Conservation (phyloP, 2,329 filamentous ascomycete species). For the Hypoxylon sp. region DNA sequence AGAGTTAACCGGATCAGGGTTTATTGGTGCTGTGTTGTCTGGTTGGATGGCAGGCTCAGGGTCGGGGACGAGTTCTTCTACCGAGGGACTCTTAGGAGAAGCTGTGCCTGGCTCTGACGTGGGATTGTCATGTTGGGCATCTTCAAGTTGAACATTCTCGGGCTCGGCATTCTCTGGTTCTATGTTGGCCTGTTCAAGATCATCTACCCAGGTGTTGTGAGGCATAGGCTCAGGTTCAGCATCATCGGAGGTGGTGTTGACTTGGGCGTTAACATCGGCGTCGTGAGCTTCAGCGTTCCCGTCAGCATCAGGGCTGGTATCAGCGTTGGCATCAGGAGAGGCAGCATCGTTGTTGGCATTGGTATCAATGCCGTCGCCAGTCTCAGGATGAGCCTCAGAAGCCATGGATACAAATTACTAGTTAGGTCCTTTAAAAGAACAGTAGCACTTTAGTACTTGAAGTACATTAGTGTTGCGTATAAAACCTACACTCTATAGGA, state of each 20-base stretch:
- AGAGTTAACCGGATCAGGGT: background rate
- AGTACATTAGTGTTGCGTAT: background rate
- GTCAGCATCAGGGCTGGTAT: background rate
- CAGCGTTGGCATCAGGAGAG: background rate
- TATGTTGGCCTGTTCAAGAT: background rate
- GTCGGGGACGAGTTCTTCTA: no score
- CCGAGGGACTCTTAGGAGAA: background rate
- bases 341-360: background rate
- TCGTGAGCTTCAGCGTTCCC: background rate
- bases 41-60: background rate
- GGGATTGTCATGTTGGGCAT: background rate
- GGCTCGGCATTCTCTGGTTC: background rate
- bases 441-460: background rate
- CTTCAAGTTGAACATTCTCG: background rate
- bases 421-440: background rate
- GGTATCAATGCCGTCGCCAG: background rate
- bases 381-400: background rate
- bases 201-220: background rate
- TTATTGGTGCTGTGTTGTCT: background rate
- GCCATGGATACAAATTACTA: background rate
- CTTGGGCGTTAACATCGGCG: background rate
- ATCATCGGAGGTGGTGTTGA: background rate
- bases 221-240: background rate
- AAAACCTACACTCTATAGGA: background rate
- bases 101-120: background rate